Evolutionary conservation across 805 yeast genomes (phyloP), one percentile per base, ranked within the genome.

Genomic region (Jamesozyma piceae): DNA sequence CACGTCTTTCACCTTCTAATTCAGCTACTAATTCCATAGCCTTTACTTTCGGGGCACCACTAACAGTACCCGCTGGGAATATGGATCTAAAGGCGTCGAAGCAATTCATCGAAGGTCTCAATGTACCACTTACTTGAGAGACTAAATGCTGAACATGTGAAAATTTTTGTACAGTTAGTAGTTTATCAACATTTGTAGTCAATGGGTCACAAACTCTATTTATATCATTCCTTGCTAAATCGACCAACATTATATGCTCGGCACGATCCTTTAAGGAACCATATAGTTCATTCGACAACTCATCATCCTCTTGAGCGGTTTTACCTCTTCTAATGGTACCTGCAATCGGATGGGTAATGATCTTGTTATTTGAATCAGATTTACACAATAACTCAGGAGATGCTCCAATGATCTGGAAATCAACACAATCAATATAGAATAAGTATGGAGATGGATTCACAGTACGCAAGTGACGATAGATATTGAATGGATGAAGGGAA

Each of bases 31-130:
- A 70, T 64, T 89, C 94, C 97, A 92, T 92, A 9, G 98, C 98
- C 54, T 77, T 78, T 34, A 92, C 95, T 65, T 92, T 92, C 43
- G 99, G 99, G 2, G 99, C 97, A 32, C 99, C 99, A 43, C 94
- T 81, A 11, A 90, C 97, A 1, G 99, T 92, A 35, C 99, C 99
- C 1, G 98, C 98, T 18, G 99, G 99, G 78, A 92, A 92, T 43
- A 92, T 86, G 2, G 97, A 88, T 62, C 98, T 77, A 67, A 92
- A 88, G 0, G 98, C 98, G 67, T 92, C 99, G 58, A 92, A 92
- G 50, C 97, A 73, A 11, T 90, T 80, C 68, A 86, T 82, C 46
- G 75, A 97, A 0, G 70, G 65, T 58, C 99, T 74, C 55, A 92
- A 69, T 2, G 81, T 85, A 13, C 99, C 99, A 47, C 94, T 81